Base-by-base conservation (phyloP, 257 asterid species). In the Echites panduratus region DNA sequence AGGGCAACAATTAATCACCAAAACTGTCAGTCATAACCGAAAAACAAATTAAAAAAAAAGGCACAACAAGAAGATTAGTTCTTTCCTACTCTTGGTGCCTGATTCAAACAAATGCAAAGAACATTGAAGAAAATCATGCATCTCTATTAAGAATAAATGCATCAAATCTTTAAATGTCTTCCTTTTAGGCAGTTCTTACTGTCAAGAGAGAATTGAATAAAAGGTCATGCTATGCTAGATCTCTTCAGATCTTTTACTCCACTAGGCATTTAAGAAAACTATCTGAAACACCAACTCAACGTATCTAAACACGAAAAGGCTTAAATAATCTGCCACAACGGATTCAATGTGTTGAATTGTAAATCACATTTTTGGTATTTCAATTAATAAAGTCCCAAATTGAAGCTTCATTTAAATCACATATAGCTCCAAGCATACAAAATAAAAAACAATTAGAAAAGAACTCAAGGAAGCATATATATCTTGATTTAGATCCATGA, bases 131-230 rank as follows among this genome's bases (percentile, higher is more conserved):
- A 20, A 56, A 35, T 13, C 20, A 57, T 32, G 68, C 6, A 44
- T 9, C 73, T 44, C 45, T 7, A 66, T 57, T 41, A 20, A 17
- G 47, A 27, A 48, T n/a, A 41, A 12, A 38, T 9, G 11, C 26
- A 27, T 29, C 9, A 48, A 49, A 45, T 54, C 57, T 74, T 74
- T n/a, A 54, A 64, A 52, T 56, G n/a, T 40, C 59, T 43, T 74
- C 22, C 24, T 7, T 29, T 16, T 29, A 58, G 45, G 22, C 9
- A 12, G 40, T 26, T 5, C 22, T 9, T 44, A 61, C 68, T 32
- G 14, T 20, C n/a, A 20, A 12, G 7, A 14, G 62, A 67, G 29
- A 66, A 74, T 32, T 40, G 7, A 57, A 26, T 4, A 44, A 12
- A 19, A 40, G 4, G 14, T 59, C 26, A 48, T 50, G 68, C 44